Base-by-base conservation (phyloP, 768 basidiomycete genomes). In the Termitomyces eurrhizus region DNA sequence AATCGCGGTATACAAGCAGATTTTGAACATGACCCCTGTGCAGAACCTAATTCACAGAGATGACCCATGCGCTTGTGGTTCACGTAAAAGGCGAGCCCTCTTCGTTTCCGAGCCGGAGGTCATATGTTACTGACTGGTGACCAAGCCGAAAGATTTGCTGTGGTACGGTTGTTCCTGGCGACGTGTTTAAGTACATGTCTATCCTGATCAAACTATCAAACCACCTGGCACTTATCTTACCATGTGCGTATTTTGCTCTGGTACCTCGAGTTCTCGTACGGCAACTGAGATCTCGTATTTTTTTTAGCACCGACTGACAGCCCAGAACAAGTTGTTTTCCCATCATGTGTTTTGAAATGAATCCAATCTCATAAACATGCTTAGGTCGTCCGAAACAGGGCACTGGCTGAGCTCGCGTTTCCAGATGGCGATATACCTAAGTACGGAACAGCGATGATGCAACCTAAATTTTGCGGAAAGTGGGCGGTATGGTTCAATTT, bases 121-220 rank as follows among this genome's bases (percentile, higher is more conserved):
- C 18, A 26, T 44, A 26, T 59, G 49, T 45, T 52, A 21, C 41
- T 42, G 16, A 42, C 14, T 35, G 50, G 58, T 69, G 35, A 68
- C 36, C 12, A 60, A 84, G 82, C 41, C 75, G 75, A 51, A 79
- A 77, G 59, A 63, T 62, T 33, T 80, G 83, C 50, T 81, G 80
- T 60, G 69, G 75, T 56, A 70, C 72, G 0, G 77, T 74, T 66
- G 84, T 84, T 52, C 77, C 87, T 3, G 85, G 84, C 39, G 80
- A 87, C 41, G 77, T 95, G 7, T 86, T 96, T 72, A 86, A 84
- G 68, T 91, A 84, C 66, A 90, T 91, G 77, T 84, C 85, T 1
- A 80, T 92, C n/a, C 75, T 95, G 54, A 89, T 93, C 73, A 92
- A 93, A 71, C 76, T 95, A 6, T 90, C 92, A 9, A 95, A 98